Base-by-base conservation (phyloP, 2,329 filamentous ascomycete species). In the Alternaria sp. region DNA sequence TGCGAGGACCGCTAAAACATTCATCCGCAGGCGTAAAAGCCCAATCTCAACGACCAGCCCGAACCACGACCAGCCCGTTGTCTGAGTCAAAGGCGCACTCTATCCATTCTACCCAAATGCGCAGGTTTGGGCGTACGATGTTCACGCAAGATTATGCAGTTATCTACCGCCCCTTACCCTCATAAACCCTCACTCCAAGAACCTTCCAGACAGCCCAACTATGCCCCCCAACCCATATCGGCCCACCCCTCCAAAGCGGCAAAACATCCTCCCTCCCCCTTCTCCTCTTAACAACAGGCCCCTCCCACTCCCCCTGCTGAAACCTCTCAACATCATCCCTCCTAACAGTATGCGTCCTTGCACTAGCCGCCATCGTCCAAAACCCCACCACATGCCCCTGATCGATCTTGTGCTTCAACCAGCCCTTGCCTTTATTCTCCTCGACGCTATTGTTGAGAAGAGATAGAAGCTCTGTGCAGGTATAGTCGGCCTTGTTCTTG, bases 181-280 rank as follows among this genome's bases (percentile, higher is more conserved):
- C 67, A 51, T 73, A 73, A 28, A 73, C 69, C 21, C 61, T 64
- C 1, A 72, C 64, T 1, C 62, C 69, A 11, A 73, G 50, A 59
- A 70, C 28, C 46, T 60, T 73, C 45, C 62, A 54, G 6, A 71
- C 69, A 32, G 63, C 68, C 68, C 66, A 72, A 57, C 69, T 72
- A 46, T 73, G 71, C 26, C 68, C 68, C 7, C 44, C 54, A 13
- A 54, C 62, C 64, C 64, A 70, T 6, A 71, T 63, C 45, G 69
- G 71, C 26, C 71, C 71, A 47, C 69, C 69, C 62, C 71, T 68
- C 71, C 69, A 72, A 6, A 71, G 49, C 15, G 71, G 71, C 28
- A 73, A 47, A 2, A 72, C 64, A 54, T 73, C 71, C 1, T 62
- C 15, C 13, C 64, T 57, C 5, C 56, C 62, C 19, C 57, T 36